Evolutionary conservation across 2,329 filamentous ascomycete species (phyloP), one percentile per base, ranked within the genome.

Genomic region (Colletotrichum lupini): DNA sequence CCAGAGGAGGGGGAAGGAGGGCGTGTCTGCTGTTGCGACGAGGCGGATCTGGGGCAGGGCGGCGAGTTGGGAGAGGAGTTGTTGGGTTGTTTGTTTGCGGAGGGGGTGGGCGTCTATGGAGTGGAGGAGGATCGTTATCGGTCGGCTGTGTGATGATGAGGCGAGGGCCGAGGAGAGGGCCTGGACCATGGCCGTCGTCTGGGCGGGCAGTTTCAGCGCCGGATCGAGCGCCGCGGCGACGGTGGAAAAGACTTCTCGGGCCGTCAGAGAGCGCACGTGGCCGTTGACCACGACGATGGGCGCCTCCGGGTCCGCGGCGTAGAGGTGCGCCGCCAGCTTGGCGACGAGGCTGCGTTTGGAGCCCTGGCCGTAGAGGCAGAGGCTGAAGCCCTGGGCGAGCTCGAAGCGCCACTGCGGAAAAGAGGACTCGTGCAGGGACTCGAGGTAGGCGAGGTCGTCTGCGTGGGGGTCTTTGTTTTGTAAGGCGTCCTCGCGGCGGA

Each of bases 341-440:
- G 92, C 90, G 11, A 96, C 86, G 1, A 98, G 88, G 3, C 86
- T 84, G 42, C 94, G 89, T 82, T 99, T 99, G 2, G 95, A 97
- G 1, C 97, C 97, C 80, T 95, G 97, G 35, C 97, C 97, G 80
- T 97, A 98, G 0, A 98, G 84, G 80, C 97, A 98, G 64, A 98
- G 86, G 78, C 94, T 95, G 85, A 98, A 98, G 26, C 92, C 92
- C 80, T 98, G 91, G 5, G 91, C 87, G 19, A 98, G 88, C 84
- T 99, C 97, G 80, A 98, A 98, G 0, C 89, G 85, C 97, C 97
- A 99, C 80, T 98, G 97, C 1, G 92, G 89, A 80, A 98, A 98
- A 0, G 93, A 95, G 74, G 93, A 91, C 57, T 91, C 86, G 80
- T 98, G 96, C 26, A 98, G 83, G 7, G 91, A 88, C 76, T 93